A percentile compares a stretch with the other conserved stretches of the same genome.
These are phyloP conservation scores for Entoloma clypeatum DNA, from an alignment of 1,284 basidiomycete genomes.

Conservation along the genomic window DNA sequence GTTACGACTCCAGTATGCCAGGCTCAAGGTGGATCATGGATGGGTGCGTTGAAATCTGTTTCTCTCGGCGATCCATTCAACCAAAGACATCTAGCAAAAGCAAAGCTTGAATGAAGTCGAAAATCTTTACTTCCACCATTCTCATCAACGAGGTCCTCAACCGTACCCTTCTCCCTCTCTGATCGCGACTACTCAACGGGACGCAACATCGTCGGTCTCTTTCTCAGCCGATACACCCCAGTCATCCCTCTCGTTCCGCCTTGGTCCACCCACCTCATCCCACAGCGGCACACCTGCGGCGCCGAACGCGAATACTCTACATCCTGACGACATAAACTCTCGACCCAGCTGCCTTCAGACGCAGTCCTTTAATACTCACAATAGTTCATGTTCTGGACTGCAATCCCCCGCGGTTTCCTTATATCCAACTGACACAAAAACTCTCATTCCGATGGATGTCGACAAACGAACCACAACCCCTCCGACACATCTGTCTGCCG, in stretches of 20 bases:
- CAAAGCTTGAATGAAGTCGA: slow-evolving; percentile 75
- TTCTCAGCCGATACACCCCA: slow-evolving; percentile 17
- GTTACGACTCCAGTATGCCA: slow-evolving; percentile 70
- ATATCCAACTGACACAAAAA: slow-evolving; percentile 4
- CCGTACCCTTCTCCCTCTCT: slow-evolving; percentile 23
- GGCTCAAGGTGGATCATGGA: slow-evolving; percentile 74
- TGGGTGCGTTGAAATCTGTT: slow-evolving; percentile 51
- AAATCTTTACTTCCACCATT: slow-evolving; percentile 73
- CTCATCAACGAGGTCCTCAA: slow-evolving; percentile 39
- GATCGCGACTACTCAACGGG: slow-evolving; percentile 20
- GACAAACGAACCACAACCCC: slow-evolving; percentile 11
- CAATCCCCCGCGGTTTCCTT: neutral
- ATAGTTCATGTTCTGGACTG: neutral
- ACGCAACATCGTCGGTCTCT: slow-evolving; percentile 13
- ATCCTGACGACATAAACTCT: slow-evolving; percentile 2
- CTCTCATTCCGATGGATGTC: slow-evolving; percentile 14
- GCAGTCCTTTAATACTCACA: slow-evolving; percentile 1
- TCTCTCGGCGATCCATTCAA: neutral
- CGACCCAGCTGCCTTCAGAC: slow-evolving; percentile 2
- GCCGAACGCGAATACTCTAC: slow-evolving; percentile 1
- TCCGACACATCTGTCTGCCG: slow-evolving; percentile 6
- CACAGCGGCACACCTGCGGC: slow-evolving; percentile 9
- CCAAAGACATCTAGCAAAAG: slow-evolving; percentile 47
- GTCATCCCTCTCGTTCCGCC: slow-evolving; percentile 25
- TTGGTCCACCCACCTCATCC: slow-evolving; percentile 19